A percentile compares a stretch with the other conserved stretches of the same genome.
Conservation (phyloP, 495 filamentous ascomycete species). For the Penicillium silybi region DNA sequence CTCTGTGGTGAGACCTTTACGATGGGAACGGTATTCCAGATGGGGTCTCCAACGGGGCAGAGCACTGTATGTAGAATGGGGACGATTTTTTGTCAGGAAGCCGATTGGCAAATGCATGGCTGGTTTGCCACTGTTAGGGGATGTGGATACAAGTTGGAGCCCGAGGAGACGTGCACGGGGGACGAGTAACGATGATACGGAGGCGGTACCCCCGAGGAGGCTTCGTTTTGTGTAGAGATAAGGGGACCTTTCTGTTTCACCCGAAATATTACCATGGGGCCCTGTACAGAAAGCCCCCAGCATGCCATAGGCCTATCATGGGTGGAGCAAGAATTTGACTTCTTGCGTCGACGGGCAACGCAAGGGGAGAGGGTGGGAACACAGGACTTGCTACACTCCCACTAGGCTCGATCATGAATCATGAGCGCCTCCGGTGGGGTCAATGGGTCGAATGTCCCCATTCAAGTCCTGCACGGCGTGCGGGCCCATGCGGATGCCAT, state of each 20-base stretch:
- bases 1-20: no score
- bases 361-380: conserved; percentile 8
- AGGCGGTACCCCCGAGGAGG: background rate
- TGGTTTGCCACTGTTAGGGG: conserved; percentile 18
- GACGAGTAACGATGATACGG: background rate
- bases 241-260: background rate
- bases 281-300: no score
- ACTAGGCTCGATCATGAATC: conserved; percentile 34
- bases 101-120: background rate
- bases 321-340: background rate
- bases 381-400: conserved; percentile 27
- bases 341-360: background rate
- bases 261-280: conserved; percentile 1
- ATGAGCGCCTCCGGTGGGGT: background rate
- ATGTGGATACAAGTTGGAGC: conserved; percentile 10
- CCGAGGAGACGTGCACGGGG: conserved; percentile 4
- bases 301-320: background rate
- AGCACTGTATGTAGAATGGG: background rate
- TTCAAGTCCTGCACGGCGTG: background rate
- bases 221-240: background rate
- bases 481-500: background rate
- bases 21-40: background rate
- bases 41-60: background rate
- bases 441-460: background rate
- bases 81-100: background rate